phyloP scores from a whole-genome alignment of 1,284 basidiomycete species.

The Paramarasmius palmivorus region DNA sequence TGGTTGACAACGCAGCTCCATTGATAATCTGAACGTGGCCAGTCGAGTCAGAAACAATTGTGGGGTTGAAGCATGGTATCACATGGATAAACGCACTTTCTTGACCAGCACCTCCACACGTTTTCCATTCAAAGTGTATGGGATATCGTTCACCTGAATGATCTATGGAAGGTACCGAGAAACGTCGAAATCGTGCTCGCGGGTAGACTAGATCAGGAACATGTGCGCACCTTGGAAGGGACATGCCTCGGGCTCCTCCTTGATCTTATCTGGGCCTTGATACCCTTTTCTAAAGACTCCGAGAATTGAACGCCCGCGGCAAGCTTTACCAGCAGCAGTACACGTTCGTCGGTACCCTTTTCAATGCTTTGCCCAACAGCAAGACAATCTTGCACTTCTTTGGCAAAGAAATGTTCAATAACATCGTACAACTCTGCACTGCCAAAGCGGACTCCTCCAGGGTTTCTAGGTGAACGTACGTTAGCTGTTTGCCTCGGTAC shows the following conservation, averaged over 20 bases:
- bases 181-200: conserved; percentile 7
- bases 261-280: conserved; percentile 64
- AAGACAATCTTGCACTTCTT: conserved; percentile 66
- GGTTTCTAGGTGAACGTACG: conserved; percentile 54
- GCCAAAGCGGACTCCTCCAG: conserved; percentile 85
- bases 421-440: conserved; percentile 86
- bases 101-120: conserved; percentile 83
- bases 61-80: conserved; percentile 17
- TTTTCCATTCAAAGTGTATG: conserved; percentile 87
- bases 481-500: conserved; percentile 17
- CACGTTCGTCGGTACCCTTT: conserved; percentile 76
- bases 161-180: conserved; percentile 43
- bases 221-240: conserved; percentile 57
- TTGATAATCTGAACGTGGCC: conserved; percentile 66
- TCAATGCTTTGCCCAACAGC: conserved; percentile 78
- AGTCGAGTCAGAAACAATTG: too few species aligned
- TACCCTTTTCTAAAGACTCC: conserved; percentile 52
- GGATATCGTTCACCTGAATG: conserved; percentile 71
- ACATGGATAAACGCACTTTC: conserved; percentile 50
- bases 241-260: conserved; percentile 76
- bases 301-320: conserved; percentile 51
- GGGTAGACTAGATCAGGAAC: conserved; percentile 1
- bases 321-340: conserved; percentile 81
- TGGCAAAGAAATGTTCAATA: conserved; percentile 53
- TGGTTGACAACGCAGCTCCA: conserved; percentile 66